A percentile compares a stretch with the other conserved stretches of the same genome.
Conservation (phyloP, 2,329 filamentous ascomycete genomes). For the Massarina eburnea region DNA sequence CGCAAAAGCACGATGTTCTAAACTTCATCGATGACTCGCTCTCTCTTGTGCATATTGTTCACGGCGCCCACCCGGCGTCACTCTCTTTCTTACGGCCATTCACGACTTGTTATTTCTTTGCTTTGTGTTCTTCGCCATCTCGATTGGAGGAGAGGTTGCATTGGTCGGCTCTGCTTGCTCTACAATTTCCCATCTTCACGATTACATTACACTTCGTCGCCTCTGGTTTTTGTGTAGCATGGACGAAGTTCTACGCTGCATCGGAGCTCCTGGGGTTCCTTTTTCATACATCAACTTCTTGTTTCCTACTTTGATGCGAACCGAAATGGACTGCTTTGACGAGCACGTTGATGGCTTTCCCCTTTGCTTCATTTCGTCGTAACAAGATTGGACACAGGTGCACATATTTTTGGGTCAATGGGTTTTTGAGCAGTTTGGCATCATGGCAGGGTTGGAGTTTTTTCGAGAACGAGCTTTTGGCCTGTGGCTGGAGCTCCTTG, state of each 20-base stretch:
- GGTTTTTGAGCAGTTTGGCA: conserved; percentile 5
- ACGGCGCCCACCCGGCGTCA: conserved; percentile 24
- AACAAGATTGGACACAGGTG: conserved; percentile 14
- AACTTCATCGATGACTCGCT: conserved; percentile 17
- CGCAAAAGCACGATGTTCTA: conserved; percentile 72
- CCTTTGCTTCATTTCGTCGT: conserved; percentile 11
- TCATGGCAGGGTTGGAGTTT: conserved; percentile 7
- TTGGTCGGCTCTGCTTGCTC: conserved; percentile 19
- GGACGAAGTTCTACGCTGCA: conserved; percentile 8
- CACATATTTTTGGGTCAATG: conserved; percentile 14
- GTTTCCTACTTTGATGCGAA: conserved; percentile 31
- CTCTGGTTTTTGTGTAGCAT: conserved; percentile 17
- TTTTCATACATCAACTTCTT: conserved; percentile 28
- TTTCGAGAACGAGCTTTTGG: conserved; percentile 30
- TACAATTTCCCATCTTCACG: conserved; percentile 23
- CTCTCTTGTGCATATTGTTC: conserved; percentile 41
- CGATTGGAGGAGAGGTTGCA: conserved; percentile 27
- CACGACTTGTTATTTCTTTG: conserved; percentile 38
- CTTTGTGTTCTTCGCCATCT: conserved; percentile 16
- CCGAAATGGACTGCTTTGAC: conserved; percentile 41
- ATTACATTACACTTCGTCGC: conserved; percentile 37
- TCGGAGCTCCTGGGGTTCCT: conserved; percentile 24
- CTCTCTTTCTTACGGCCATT: conserved; percentile 40
- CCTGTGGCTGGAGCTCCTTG: conserved; percentile 41
- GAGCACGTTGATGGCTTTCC: conserved; percentile 32